phyloP scores from a whole-genome alignment of 495 filamentous ascomycete genomes.

The Recurvomyces mirabilis region DNA sequence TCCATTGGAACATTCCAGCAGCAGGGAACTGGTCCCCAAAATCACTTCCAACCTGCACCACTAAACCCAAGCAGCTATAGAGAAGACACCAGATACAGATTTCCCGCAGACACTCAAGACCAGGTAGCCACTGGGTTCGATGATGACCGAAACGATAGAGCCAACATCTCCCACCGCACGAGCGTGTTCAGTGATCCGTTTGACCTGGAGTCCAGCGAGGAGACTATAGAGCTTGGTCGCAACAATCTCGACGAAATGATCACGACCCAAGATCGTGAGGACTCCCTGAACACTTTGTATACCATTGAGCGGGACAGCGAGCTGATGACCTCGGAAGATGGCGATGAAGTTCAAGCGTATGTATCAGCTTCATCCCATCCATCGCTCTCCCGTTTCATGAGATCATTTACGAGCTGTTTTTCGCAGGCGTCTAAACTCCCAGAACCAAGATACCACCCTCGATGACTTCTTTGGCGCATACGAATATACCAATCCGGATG shows the following conservation, averaged over 20 bases:
- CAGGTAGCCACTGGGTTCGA: not conserved
- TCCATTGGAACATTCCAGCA: not conserved
- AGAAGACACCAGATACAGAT: not conserved
- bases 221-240: not conserved
- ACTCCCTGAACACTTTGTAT: not conserved
- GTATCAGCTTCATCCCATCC: constrained; percentile 6
- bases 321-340: constrained; percentile 1
- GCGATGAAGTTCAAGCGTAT: constrained; percentile 11
- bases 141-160: not conserved
- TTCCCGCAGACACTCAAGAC: not conserved
- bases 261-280: not conserved
- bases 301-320: not conserved
- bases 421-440: not conserved
- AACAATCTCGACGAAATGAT: constrained; percentile 4
- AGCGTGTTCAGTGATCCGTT: constrained; percentile 14
- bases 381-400: constrained; percentile 13
- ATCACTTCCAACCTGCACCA: not conserved
- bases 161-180: not conserved
- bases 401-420: constrained; percentile 21
- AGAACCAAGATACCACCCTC: constrained; percentile 9
- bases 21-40: not conserved
- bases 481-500: not conserved
- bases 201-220: constrained; percentile 13
- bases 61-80: not conserved
- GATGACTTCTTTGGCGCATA: constrained; percentile 13